A percentile compares a stretch with the other conserved stretches of the same genome.
Evolutionary conservation across 2,329 filamentous ascomycete genomes (phyloP).

Genomic region (Monilinia polystroma): DNA sequence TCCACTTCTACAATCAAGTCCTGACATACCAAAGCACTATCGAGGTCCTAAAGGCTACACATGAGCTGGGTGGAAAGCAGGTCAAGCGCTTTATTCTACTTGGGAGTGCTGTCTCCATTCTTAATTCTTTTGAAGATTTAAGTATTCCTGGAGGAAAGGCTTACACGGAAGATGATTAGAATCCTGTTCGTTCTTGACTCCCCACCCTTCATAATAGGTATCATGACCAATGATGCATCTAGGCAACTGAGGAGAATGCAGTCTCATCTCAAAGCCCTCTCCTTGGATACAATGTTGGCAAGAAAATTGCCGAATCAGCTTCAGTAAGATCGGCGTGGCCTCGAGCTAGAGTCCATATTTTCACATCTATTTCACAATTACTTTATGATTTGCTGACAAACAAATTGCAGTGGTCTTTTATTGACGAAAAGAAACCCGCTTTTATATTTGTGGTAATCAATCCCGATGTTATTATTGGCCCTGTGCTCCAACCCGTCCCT

Average conservation of each 20-base stretch:
- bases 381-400: neutral
- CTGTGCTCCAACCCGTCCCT: constrained; percentile 60
- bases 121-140: constrained; percentile 56
- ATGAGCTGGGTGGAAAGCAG: constrained; percentile 49
- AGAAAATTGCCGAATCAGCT: constrained; percentile 63
- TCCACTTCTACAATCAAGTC: neutral
- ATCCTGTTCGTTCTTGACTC: constrained; percentile 42
- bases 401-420: constrained; percentile 52
- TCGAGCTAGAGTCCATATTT: neutral
- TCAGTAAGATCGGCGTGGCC: constrained; percentile 39
- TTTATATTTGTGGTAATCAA: constrained; percentile 62
- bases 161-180: constrained; percentile 55
- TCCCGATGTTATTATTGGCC: constrained; percentile 60
- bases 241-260: constrained; percentile 26
- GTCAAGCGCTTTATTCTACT: constrained; percentile 47
- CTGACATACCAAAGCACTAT: constrained; percentile 48
- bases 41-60: constrained; percentile 69
- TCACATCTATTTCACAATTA: neutral
- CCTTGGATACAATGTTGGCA: constrained; percentile 41
- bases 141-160: constrained; percentile 51
- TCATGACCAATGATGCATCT: neutral
- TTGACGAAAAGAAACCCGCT: constrained; percentile 49
- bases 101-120: constrained; percentile 54
- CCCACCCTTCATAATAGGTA: constrained; percentile 42
- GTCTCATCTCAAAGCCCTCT: constrained; percentile 45